phyloP scores from a whole-genome alignment of 1,139 yeast genomes.

The Suhomyces bokatorum region DNA sequence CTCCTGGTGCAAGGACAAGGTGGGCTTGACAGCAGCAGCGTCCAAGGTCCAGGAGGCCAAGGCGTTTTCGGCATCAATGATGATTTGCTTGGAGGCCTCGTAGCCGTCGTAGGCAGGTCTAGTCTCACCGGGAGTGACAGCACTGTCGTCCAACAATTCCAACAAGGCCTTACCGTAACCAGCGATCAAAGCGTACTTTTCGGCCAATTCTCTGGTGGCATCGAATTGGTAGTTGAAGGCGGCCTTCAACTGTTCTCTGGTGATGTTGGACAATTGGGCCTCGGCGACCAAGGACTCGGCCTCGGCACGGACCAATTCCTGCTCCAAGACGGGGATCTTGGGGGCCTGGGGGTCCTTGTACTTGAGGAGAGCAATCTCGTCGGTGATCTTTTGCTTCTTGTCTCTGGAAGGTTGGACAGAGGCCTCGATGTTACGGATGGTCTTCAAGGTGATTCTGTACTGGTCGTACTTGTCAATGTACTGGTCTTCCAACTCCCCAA shows the following conservation, averaged over 20 bases:
- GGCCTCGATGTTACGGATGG: slow-evolving; percentile 93
- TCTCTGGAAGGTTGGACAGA: slow-evolving; percentile 98
- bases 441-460: slow-evolving; percentile 93
- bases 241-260: slow-evolving; percentile 96
- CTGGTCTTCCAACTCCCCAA: slow-evolving; percentile 97
- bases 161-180: slow-evolving; percentile 97
- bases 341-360: slow-evolving; percentile 98
- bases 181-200: slow-evolving; percentile 93
- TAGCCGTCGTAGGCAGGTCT: slow-evolving; percentile 98
- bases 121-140: slow-evolving; percentile 99
- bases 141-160: slow-evolving; percentile 92
- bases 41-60: slow-evolving; percentile 96
- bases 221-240: slow-evolving; percentile 97
- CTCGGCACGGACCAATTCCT: slow-evolving; percentile 97
- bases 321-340: slow-evolving; percentile 91
- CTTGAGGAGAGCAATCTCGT: slow-evolving; percentile 95
- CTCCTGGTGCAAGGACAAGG: slow-evolving; percentile 82
- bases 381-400: slow-evolving; percentile 96
- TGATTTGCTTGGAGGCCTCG: slow-evolving; percentile 96
- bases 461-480: slow-evolving; percentile 97
- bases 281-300: slow-evolving; percentile 98
- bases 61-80: slow-evolving; percentile 95
- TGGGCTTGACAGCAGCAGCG: slow-evolving; percentile 92
- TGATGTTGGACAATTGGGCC: slow-evolving; percentile 96
- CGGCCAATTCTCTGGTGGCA: slow-evolving; percentile 93